These are phyloP conservation scores for Amaranthus tricolor DNA, from an alignment of 179 eudicot genomes.

Conservation along the genomic window DNA sequence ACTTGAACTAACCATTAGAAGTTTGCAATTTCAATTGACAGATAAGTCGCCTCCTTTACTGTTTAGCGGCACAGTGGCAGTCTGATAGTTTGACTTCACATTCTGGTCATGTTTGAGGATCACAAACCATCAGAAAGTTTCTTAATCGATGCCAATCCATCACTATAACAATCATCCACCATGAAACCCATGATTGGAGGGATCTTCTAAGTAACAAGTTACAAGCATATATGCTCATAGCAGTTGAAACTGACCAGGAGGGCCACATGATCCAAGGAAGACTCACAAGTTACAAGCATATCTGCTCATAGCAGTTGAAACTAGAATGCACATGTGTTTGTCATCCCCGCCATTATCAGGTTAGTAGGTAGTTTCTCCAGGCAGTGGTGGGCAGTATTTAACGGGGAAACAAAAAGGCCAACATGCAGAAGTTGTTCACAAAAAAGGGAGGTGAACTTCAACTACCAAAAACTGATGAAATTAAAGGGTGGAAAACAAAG, in stretches of 20 bases:
- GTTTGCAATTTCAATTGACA: conserved; percentile 16
- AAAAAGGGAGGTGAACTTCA: no score
- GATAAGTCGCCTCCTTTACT: conserved; percentile 33
- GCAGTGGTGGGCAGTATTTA: no score
- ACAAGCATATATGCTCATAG: not conserved
- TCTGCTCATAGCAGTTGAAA: no score
- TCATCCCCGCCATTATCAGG: no score
- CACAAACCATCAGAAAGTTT: not conserved
- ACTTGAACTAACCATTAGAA: conserved; percentile 8
- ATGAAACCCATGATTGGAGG: not conserved
- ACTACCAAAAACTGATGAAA: no score
- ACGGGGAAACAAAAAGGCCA: no score
- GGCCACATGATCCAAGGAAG: not conserved
- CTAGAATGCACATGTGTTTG: no score
- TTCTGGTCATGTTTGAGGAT: conserved; percentile 43
- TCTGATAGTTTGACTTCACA: conserved; percentile 73
- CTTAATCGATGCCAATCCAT: not conserved
- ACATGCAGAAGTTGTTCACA: no score
- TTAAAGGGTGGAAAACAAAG: no score
- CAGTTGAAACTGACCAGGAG: not conserved
- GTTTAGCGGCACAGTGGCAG: conserved; percentile 28
- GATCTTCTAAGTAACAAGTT: not conserved
- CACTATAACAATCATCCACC: not conserved
- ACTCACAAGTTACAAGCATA: no score
- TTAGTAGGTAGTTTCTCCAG: no score